A percentile compares a stretch with the other conserved stretches of the same genome.
These are phyloP conservation scores for Phytophthora cajani DNA, from an alignment of 352 stramenopile genomes.

Conservation along the genomic window DNA sequence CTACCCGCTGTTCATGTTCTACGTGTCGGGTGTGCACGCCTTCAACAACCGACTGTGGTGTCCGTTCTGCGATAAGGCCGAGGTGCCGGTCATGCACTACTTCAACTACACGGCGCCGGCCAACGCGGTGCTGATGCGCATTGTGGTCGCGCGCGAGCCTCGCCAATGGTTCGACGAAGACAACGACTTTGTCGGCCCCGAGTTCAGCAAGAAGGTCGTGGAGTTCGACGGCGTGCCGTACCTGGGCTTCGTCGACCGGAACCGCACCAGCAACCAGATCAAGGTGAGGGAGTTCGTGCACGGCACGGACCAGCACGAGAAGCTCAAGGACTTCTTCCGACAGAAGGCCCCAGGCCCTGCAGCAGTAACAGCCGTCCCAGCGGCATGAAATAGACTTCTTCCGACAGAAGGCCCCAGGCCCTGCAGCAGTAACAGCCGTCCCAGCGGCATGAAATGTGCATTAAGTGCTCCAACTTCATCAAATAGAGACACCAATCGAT, in stretches of 20 bases:
- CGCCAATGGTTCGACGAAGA: slow-evolving; percentile 78
- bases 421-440: slow-evolving; percentile 1
- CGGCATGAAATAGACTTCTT: slow-evolving; percentile 53
- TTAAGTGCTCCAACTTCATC: neutral
- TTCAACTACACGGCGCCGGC: slow-evolving; percentile 76
- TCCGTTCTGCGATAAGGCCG: slow-evolving; percentile 77
- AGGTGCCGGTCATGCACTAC: slow-evolving; percentile 79
- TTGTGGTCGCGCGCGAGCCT: slow-evolving; percentile 63
- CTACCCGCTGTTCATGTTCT: slow-evolving; percentile 81
- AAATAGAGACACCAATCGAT: neutral
- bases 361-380: slow-evolving; percentile 6
- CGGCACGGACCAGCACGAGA: slow-evolving; percentile 49
- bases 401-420: slow-evolving; percentile 23
- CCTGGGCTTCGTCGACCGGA: slow-evolving; percentile 57
- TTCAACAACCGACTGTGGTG: slow-evolving; percentile 88
- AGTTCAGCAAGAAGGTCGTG: slow-evolving; percentile 66
- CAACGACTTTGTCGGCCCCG: slow-evolving; percentile 68
- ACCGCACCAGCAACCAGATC: slow-evolving; percentile 47
- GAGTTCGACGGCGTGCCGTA: slow-evolving; percentile 73
- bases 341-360: slow-evolving; percentile 20
- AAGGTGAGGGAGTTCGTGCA: slow-evolving; percentile 52
- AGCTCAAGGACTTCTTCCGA: slow-evolving; percentile 55
- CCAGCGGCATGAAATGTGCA: slow-evolving; percentile 8
- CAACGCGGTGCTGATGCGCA: slow-evolving; percentile 60
- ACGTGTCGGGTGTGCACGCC: slow-evolving; percentile 71